Percentiles rank a stretch among this genome's conserved stretches.
Conservation (phyloP, 495 filamentous ascomycete species). For the Penicillium tannophilum region DNA sequence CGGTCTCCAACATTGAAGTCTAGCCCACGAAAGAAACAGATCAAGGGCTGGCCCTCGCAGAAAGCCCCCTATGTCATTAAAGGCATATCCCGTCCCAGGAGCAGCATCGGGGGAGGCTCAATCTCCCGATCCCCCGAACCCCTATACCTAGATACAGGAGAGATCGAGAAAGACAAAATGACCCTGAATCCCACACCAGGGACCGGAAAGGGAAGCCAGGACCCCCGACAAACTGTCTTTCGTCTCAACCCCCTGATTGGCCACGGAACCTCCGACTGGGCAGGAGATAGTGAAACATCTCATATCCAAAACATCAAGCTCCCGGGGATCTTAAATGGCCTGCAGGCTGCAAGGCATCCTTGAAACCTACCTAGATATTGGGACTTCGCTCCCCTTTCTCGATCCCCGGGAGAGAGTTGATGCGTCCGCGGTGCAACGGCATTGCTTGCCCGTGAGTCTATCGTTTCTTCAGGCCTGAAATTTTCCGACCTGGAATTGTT, state of each 20-base stretch:
- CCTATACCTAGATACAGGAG: neutral
- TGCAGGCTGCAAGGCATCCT: constrained; percentile 33
- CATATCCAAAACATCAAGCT: constrained; percentile 10
- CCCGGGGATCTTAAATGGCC: constrained; percentile 14
- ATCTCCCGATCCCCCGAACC: neutral
- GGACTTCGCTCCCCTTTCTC: constrained; percentile 16
- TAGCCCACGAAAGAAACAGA: neutral
- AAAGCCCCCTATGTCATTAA: constrained; percentile 1
- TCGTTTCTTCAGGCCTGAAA: constrained; percentile 3
- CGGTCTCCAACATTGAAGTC: neutral
- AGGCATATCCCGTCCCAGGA: neutral
- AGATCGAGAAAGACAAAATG: neutral
- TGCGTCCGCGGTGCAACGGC: constrained; percentile 25
- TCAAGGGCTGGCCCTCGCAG: constrained; percentile 3
- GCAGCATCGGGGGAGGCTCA: neutral
- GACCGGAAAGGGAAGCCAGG: constrained; percentile 1
- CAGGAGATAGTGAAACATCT: constrained; percentile 20
- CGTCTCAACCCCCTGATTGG: neutral
- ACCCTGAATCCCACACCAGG: neutral
- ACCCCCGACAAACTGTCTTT: constrained; percentile 7
- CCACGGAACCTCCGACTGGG: neutral
- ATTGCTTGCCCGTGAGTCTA: constrained; percentile 20
- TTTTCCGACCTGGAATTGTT: constrained; percentile 5
- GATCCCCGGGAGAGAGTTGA: constrained; percentile 11
- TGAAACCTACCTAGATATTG: constrained; percentile 32